Evolutionary conservation across 106 monocot genomes (phyloP).

Genomic region (Iris macrosiphon): DNA sequence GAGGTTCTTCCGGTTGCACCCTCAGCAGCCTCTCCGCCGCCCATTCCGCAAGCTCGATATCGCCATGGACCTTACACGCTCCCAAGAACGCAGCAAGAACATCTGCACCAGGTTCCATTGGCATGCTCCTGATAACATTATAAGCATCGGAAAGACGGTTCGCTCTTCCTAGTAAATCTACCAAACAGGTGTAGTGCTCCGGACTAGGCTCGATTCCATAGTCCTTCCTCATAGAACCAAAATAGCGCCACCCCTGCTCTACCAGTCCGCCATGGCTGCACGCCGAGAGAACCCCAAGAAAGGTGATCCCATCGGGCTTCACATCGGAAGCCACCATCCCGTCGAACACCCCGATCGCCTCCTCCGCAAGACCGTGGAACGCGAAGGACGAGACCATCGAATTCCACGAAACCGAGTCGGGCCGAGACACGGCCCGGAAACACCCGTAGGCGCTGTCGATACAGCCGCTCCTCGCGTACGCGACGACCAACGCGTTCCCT

Average conservation of each 20-base stretch:
- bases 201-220: constrained; percentile 31
- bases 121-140: constrained; percentile 26
- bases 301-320: constrained; percentile 30
- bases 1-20: constrained; percentile 24
- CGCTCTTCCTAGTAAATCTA: constrained; percentile 60
- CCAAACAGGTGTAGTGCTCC: constrained; percentile 54
- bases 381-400: constrained; percentile 58
- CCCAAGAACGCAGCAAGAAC: constrained; percentile 52
- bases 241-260: constrained; percentile 38
- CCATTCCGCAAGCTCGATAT: constrained; percentile 35
- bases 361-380: constrained; percentile 35
- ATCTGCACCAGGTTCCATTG: constrained; percentile 20
- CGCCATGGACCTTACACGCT: constrained; percentile 45
- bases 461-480: constrained; percentile 47
- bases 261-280: constrained; percentile 65
- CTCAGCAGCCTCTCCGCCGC: constrained; percentile 35
- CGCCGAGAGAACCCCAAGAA: constrained; percentile 51
- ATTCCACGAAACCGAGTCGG: constrained; percentile 54
- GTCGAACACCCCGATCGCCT: constrained; percentile 35
- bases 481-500: constrained; percentile 47
- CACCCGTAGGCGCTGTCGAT: constrained; percentile 16
- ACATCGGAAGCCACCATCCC: constrained; percentile 43
- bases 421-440: constrained; percentile 26
- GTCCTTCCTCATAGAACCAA: constrained; percentile 38
- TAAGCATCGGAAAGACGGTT: constrained; percentile 38